Conservation (phyloP, 106 monocot genomes). For the Acorus calamus region DNA sequence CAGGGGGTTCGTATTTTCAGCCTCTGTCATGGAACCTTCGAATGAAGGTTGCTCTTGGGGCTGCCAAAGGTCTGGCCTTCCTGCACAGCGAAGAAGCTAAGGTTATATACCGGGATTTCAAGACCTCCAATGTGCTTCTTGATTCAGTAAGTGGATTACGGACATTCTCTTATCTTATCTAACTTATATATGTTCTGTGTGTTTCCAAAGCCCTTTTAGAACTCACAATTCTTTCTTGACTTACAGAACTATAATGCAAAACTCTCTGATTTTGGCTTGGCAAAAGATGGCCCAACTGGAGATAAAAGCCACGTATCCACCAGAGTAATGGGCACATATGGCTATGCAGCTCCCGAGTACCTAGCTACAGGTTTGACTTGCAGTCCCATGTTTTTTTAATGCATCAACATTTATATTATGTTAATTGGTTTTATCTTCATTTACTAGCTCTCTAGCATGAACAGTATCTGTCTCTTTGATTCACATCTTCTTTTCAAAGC, state of each 20-base stretch:
- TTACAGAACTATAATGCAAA: constrained; percentile 57
- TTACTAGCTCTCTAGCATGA: not conserved
- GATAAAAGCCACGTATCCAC: constrained; percentile 84
- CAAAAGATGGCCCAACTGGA: constrained; percentile 63
- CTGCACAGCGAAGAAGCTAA: constrained; percentile 50
- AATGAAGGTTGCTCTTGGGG: constrained; percentile 78
- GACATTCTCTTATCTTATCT: not conserved
- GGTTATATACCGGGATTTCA: constrained; percentile 97
- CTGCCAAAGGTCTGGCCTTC: constrained; percentile 87
- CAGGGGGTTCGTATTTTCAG: constrained; percentile 81
- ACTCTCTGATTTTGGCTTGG: constrained; percentile 80
- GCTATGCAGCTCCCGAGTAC: constrained; percentile 80
- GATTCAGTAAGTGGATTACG: constrained; percentile 44
- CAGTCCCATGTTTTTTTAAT: not conserved
- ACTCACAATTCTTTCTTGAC: not conserved
- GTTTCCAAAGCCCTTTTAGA: not conserved
- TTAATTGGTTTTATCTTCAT: not conserved
- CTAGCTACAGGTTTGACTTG: constrained; percentile 48
- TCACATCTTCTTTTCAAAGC: too few relatives aligned
- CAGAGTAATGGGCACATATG: constrained; percentile 62
- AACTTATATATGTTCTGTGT: not conserved
- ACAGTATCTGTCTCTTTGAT: too few relatives aligned
- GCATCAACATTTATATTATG: not conserved
- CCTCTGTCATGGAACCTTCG: constrained; percentile 91
- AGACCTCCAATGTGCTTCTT: constrained; percentile 72